Conservation (phyloP, 2,329 filamentous ascomycete genomes). For the Onygena corvina region DNA sequence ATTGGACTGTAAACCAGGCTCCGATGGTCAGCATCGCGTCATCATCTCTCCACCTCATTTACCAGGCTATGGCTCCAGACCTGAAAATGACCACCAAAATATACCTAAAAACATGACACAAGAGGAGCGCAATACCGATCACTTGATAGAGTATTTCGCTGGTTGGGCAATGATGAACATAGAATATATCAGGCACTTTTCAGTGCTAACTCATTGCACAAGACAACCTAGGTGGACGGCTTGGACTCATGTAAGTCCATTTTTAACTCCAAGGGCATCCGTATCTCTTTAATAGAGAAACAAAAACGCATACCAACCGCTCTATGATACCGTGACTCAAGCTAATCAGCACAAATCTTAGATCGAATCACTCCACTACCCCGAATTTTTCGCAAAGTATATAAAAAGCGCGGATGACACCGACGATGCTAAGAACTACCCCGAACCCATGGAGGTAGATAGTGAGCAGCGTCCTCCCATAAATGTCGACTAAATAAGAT, state of each 20-base stretch:
- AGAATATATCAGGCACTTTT: constrained; percentile 24
- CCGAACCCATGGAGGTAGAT: neutral
- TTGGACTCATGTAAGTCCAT: constrained; percentile 23
- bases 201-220: constrained; percentile 20
- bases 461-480: neutral
- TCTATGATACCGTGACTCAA: neutral
- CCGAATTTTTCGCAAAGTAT: neutral
- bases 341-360: neutral
- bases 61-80: constrained; percentile 22
- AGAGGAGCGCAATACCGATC: constrained; percentile 25
- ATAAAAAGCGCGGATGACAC: neutral
- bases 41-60: constrained; percentile 23
- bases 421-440: no score
- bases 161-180: constrained; percentile 27
- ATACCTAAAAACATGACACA: constrained; percentile 22
- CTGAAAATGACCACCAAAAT: constrained; percentile 17
- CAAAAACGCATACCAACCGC: no score
- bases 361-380: neutral
- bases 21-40: constrained; percentile 19
- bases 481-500: neutral
- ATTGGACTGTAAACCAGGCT: constrained; percentile 18
- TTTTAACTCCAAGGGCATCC: neutral
- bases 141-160: constrained; percentile 30
- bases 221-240: constrained; percentile 21
- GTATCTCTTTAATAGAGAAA: no score